Evolutionary conservation across 148 eudicot species (phyloP).

Genomic region (Polygonum maritimum): DNA sequence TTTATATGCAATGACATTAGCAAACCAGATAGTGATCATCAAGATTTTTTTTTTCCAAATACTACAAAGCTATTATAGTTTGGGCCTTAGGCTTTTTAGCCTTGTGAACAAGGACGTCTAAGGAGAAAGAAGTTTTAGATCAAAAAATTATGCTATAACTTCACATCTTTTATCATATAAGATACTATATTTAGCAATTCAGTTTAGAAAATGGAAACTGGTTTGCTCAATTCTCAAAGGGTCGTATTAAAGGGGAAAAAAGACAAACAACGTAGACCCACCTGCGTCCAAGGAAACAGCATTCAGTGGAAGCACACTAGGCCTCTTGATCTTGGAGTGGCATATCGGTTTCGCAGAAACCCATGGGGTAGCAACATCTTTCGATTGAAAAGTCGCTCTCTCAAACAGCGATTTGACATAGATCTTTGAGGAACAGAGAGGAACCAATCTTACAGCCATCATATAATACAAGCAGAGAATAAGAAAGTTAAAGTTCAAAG

Average conservation of each 20-base stretch:
- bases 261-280: background rate
- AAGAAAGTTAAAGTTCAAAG: background rate
- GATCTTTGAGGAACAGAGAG: background rate
- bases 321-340: conserved; percentile 6
- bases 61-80: background rate
- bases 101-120: background rate
- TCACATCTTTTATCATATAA: background rate
- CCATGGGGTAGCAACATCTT: background rate
- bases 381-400: background rate
- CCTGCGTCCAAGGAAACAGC: conserved; percentile 11
- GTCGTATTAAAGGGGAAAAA: background rate
- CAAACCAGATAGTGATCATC: background rate
- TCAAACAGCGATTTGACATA: background rate
- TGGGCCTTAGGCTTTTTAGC: background rate
- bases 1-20: background rate
- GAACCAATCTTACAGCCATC: conserved; percentile 7
- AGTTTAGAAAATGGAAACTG: background rate
- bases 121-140: background rate
- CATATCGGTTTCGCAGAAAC: background rate
- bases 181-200: background rate
- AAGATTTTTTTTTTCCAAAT: background rate
- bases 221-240: background rate
- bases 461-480: background rate
- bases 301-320: background rate
- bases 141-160: background rate